Base-by-base conservation (phyloP, 1,139 yeast genomes). In the Kodamaea sp. region DNA sequence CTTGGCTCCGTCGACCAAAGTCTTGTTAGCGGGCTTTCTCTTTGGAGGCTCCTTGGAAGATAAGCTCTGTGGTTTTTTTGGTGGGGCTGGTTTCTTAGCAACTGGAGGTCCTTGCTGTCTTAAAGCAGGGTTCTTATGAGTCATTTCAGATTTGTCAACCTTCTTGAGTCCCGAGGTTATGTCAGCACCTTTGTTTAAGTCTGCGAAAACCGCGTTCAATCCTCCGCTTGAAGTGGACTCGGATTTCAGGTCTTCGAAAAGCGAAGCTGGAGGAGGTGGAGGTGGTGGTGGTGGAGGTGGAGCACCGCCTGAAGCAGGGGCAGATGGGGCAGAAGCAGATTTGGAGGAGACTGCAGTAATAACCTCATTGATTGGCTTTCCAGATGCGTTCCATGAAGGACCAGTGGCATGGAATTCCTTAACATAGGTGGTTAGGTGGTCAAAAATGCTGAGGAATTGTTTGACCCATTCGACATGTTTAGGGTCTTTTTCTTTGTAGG, bases 71-170 rank as follows among this genome's bases (percentile, higher is more conserved):
- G 96, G 96, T 57, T 87, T 87, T 67, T 83, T 85, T 33, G 95
- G 94, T 22, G 80, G 82, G 4, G 68, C 61, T 4, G 81, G 79
- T 47, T 76, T 77, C 49, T 75, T 73, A 5, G 55, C 47, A 3
- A 69, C 62, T 4, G 71, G 59, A 1, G 65, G 39, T 0, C 72
- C 62, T 2, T 73, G 57, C 8, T 70, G 73, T 54, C 95, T 82
- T 49, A 88, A 69, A 27, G 72, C 83, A 4, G 97, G 97, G 61
- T 89, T 89, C 65, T 89, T 90, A 63, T 89, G 97, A 21, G 96
- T 88, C 94, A 87, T 88, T 63, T 89, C 86, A 13, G 95, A 83
- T 63, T 80, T 86, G 48, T 89, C 97, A 28, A 92, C 97, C 62
- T 92, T 92, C 57, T 83, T 87, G 51, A 94, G 78, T 4, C 89